Conservation (phyloP, 345 rosid species). For the Moricandia moricandioides region DNA sequence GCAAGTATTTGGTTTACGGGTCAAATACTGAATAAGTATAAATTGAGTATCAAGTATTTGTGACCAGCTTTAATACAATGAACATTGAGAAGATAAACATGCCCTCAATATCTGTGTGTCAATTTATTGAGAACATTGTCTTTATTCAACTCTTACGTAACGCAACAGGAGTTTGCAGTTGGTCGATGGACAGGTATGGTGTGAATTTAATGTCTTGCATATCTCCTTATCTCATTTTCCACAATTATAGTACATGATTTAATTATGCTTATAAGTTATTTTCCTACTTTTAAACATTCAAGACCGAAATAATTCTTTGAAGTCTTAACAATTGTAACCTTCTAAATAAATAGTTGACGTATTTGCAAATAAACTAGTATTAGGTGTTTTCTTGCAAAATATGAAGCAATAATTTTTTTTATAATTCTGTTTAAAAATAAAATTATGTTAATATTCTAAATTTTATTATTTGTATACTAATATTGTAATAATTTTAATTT, state of each 20-base stretch:
- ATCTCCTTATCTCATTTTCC: background rate
- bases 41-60: too few relatives aligned
- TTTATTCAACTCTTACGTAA: slow-evolving; percentile 14
- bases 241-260: background rate
- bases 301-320: background rate
- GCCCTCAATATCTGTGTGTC: background rate
- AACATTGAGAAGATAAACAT: background rate
- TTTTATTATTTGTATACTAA: too few relatives aligned
- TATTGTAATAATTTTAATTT: too few relatives aligned
- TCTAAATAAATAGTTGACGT: background rate
- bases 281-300: background rate
- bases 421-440: too few relatives aligned
- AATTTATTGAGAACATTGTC: background rate
- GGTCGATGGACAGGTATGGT: slow-evolving; percentile 16
- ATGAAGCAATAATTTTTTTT: too few relatives aligned
- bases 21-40: too few relatives aligned
- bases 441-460: too few relatives aligned
- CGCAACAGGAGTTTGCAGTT: slow-evolving; percentile 19
- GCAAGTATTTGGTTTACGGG: background rate
- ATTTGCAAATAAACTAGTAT: slow-evolving; percentile 1
- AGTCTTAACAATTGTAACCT: background rate
- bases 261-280: background rate
- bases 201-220: slow-evolving; percentile 27
- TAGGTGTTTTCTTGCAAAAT: too few relatives aligned
- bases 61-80: background rate